Base-by-base conservation (phyloP, 164 flowering plant species). In the Warburgia ugandensis region DNA sequence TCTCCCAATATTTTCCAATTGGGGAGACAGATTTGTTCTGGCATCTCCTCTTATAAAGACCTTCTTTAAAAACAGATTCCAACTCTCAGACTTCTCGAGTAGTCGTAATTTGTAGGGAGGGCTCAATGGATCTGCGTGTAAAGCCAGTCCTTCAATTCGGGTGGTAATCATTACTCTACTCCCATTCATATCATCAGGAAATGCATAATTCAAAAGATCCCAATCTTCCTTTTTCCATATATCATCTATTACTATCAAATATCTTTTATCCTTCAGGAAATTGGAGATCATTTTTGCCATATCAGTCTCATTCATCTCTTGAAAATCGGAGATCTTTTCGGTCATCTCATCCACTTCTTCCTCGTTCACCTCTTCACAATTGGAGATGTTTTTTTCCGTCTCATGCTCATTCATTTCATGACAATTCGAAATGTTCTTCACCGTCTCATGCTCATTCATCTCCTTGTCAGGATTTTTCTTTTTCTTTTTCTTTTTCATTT, bases 241-340 rank as follows among this genome's bases (percentile, higher is more conserved):
- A 55, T 79, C 79, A 41, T 79, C 84, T 59, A 74, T 45, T 33
- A 74, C 81, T 48, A 79, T 33, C 49, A 79, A 28, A 48, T 62
- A 79, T 61, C 66, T 69, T 68, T 72, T 72, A 0, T 65, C 70
- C 39, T 32, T 43, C 26, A 76, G 71, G 47, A 60, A 60, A 13
- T 63, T 60, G 8, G 67, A 50, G n/a, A 75, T 67, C 58, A 67
- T 71, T 68, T 48, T 0, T 63, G 60, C 50, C 69, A 74, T 27
- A 65, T 68, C 40, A 67, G 28, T 45, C 27, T 51, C 53, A 56
- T 56, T 31, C 70, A 12, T 54, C 69, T 71, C 39, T 62, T 69
- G 29, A 67, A 65, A 17, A n/a, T n/a, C n/a, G n/a, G n/a, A n/a
- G n/a, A n/a, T n/a, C n/a, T n/a, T n/a, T n/a, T n/a, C n/a, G n/a